phyloP scores from a whole-genome alignment of 768 basidiomycete species.

The Jaapia argillacea region DNA sequence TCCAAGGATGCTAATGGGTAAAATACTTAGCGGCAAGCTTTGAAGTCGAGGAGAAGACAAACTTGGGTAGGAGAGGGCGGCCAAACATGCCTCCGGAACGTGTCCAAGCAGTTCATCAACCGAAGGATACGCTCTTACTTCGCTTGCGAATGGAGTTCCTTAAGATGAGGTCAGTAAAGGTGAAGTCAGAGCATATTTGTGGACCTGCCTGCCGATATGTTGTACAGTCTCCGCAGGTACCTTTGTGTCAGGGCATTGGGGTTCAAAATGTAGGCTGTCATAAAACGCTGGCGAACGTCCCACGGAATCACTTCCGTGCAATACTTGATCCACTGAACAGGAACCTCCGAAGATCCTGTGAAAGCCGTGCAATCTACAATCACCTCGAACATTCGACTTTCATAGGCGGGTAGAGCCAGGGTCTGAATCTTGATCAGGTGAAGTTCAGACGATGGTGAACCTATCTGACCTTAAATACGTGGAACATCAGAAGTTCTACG shows the following conservation, averaged over 20 bases:
- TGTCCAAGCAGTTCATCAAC: conserved; percentile 11
- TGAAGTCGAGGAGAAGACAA: background rate
- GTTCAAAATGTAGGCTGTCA: conserved; percentile 57
- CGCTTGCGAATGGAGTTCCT: conserved; percentile 1
- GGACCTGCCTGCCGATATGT: conserved; percentile 42
- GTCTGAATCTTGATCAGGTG: conserved; percentile 25
- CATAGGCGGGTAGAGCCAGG: conserved; percentile 37
- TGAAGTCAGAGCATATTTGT: too few species aligned
- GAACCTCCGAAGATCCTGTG: conserved; percentile 64
- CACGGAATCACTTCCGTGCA: conserved; percentile 65
- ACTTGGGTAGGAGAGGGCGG: background rate
- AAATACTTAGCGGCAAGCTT: background rate
- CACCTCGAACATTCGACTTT: conserved; percentile 49
- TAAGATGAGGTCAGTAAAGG: too few species aligned
- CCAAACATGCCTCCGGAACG: background rate
- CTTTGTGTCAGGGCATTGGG: conserved; percentile 62
- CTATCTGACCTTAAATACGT: conserved; percentile 56
- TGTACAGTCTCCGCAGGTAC: conserved; percentile 70
- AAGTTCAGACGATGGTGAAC: background rate
- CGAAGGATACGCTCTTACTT: conserved; percentile 23
- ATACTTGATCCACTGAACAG: conserved; percentile 73
- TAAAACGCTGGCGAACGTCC: conserved; percentile 58
- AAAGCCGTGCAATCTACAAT: conserved; percentile 80
- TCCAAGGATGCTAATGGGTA: conserved; percentile 39
- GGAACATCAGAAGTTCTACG: conserved; percentile 66